These are phyloP conservation scores for Huiozyma naganishii DNA, from an alignment of 805 yeast species.

Conservation along the genomic window DNA sequence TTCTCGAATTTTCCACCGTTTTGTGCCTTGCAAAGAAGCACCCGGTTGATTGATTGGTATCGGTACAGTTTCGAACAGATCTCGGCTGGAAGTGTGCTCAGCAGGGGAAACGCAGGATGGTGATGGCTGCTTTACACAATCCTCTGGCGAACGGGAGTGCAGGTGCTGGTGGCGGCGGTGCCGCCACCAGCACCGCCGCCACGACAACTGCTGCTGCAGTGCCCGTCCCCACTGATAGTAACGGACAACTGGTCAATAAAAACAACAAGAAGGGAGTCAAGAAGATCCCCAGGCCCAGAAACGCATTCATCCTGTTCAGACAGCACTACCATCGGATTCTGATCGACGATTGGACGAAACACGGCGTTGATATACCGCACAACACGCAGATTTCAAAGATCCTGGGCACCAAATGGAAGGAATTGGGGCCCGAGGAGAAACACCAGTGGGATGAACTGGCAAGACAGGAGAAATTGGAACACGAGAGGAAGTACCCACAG, in stretches of 20 bases:
- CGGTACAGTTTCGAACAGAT: too few relatives aligned
- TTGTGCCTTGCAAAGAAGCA: too few relatives aligned
- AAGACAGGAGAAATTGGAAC: conserved; percentile 72
- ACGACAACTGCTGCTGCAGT: background rate
- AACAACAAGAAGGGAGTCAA: background rate
- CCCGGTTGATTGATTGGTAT: too few relatives aligned
- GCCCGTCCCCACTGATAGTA: background rate
- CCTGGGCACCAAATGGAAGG: conserved; percentile 34
- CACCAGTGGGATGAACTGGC: conserved; percentile 74
- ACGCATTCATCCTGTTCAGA: conserved; percentile 76
- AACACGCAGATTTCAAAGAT: conserved; percentile 46
- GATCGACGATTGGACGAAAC: conserved; percentile 16
- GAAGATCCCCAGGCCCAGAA: conserved; percentile 54
- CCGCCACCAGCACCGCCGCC: background rate
- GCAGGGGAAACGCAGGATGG: background rate
- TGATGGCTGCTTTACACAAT: background rate
- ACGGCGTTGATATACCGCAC: conserved; percentile 21
- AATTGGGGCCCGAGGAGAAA: conserved; percentile 42
- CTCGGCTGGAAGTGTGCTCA: too few relatives aligned
- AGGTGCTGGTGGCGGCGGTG: background rate
- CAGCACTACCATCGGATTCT: conserved; percentile 69
- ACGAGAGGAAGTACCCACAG: conserved; percentile 77
- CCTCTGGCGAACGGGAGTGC: background rate
- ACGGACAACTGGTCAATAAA: too few relatives aligned
- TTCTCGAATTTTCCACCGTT: too few relatives aligned